phyloP scores from a whole-genome alignment of 139 green algal genomes.

The Astrephomene gubernaculifera region DNA sequence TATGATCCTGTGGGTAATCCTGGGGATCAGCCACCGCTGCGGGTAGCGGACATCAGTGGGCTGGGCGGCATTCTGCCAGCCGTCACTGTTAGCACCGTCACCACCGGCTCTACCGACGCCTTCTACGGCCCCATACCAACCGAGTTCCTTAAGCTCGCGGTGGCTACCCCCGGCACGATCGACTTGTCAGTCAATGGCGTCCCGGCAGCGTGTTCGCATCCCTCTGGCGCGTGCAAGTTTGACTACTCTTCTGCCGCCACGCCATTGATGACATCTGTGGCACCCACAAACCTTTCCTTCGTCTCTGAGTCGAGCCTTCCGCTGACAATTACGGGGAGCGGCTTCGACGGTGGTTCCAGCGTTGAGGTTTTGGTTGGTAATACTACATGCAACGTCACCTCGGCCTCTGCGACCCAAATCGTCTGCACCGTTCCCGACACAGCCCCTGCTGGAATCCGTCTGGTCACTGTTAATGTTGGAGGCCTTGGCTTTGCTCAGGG shows the following conservation, averaged over 20 bases:
- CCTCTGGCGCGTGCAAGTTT: slow-evolving; percentile 39
- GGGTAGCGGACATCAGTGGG: not conserved
- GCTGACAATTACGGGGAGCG: slow-evolving; percentile 47
- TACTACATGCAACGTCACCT: not conserved
- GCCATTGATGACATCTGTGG: slow-evolving; percentile 34
- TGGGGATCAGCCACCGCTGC: slow-evolving; percentile 33
- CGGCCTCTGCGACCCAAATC: slow-evolving; percentile 2
- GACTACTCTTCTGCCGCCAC: slow-evolving; percentile 34
- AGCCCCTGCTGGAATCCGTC: slow-evolving; percentile 8
- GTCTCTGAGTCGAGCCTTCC: not conserved
- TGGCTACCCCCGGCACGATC: slow-evolving; percentile 5
- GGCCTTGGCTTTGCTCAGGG: not conserved
- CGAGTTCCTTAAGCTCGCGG: slow-evolving; percentile 43
- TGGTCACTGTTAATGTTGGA: slow-evolving; percentile 4
- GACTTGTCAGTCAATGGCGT: slow-evolving; percentile 36
- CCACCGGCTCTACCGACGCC: slow-evolving; percentile 32
- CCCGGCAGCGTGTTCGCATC: slow-evolving; percentile 30
- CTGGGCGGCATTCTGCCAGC: not conserved
- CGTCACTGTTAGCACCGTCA: not conserved
- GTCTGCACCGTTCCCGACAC: not conserved
- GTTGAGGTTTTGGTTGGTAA: not conserved
- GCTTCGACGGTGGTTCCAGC: not conserved
- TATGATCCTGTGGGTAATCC: slow-evolving; percentile 43
- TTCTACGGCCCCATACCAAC: slow-evolving; percentile 47
- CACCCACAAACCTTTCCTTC: slow-evolving; percentile 29